Percentiles rank a stretch among this genome's conserved stretches.
Evolutionary conservation across 1,284 basidiomycete species (phyloP).

Genomic region (Spongiforma sp.): DNA sequence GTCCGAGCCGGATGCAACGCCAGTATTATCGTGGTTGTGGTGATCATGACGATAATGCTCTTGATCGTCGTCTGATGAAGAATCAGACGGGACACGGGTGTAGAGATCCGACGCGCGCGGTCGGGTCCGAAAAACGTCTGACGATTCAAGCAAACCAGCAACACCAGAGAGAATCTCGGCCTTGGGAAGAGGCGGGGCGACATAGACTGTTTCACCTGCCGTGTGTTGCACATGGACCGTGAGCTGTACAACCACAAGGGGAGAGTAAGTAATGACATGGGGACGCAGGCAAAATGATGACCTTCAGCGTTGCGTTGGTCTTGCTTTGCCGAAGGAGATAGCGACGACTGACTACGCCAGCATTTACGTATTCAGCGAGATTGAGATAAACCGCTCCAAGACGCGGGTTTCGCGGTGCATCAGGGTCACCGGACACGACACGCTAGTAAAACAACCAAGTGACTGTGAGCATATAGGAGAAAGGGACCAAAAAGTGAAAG

Average conservation of each 20-base stretch:
- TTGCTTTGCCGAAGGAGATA: slow-evolving; percentile 79
- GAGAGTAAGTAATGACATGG: not conserved
- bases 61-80: slow-evolving; percentile 22
- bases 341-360: slow-evolving; percentile 65
- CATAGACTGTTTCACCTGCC: slow-evolving; percentile 62
- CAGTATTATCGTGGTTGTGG: slow-evolving; percentile 38
- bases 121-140: slow-evolving; percentile 56
- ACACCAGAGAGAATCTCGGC: slow-evolving; percentile 75
- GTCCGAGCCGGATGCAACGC: slow-evolving; percentile 26
- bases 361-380: slow-evolving; percentile 75
- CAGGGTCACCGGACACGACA: slow-evolving; percentile 56
- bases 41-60: no score
- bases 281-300: slow-evolving; percentile 28
- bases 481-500: not conserved
- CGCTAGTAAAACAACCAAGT: slow-evolving; percentile 36
- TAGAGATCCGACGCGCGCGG: slow-evolving; percentile 57
- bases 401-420: slow-evolving; percentile 58
- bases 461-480: not conserved
- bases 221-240: slow-evolving; percentile 65
- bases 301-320: slow-evolving; percentile 80
- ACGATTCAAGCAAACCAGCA: slow-evolving; percentile 59
- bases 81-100: slow-evolving; percentile 36
- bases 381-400: slow-evolving; percentile 73
- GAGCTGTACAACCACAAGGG: slow-evolving; percentile 46
- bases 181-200: slow-evolving; percentile 68